These are phyloP conservation scores for Pleoardoris graminearum DNA, from an alignment of 2,329 filamentous ascomycete species.

Conservation along the genomic window DNA sequence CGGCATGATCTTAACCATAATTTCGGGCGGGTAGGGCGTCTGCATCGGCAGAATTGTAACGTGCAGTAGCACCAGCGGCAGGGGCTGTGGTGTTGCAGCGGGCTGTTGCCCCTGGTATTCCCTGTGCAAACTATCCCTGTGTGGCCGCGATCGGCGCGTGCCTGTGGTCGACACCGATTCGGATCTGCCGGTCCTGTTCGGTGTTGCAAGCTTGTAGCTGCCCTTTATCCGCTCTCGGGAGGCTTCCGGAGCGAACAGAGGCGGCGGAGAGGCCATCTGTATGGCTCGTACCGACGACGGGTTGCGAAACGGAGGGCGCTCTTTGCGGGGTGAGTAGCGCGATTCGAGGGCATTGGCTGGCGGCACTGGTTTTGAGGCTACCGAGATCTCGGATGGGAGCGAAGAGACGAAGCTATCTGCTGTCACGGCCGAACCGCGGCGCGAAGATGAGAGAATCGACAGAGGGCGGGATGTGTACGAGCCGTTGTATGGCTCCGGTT, in stretches of 20 bases:
- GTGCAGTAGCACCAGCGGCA: conserved; percentile 77
- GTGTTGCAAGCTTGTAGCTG: conserved; percentile 38
- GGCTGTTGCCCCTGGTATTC: conserved; percentile 32
- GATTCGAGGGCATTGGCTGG: conserved; percentile 33
- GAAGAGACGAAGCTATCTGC: conserved; percentile 43
- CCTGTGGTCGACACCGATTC: conserved; percentile 31
- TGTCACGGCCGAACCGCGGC: conserved; percentile 35
- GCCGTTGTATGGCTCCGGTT: conserved; percentile 35
- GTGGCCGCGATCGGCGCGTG: conserved; percentile 35
- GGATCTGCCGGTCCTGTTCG: conserved; percentile 35
- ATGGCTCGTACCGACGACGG: conserved; percentile 70
- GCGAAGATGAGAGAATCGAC: conserved; percentile 20
- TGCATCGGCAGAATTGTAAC: conserved; percentile 74
- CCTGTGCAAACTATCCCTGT: conserved; percentile 28
- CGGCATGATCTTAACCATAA: conserved; percentile 57
- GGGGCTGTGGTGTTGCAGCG: conserved; percentile 45
- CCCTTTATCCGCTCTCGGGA: conserved; percentile 37
- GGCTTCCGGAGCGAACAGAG: conserved; percentile 33
- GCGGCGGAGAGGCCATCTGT: conserved; percentile 67
- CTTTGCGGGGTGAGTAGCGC: conserved; percentile 61
- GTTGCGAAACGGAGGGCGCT: conserved; percentile 68
- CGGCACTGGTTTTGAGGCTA: conserved; percentile 37
- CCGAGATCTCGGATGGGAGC: conserved; percentile 42
- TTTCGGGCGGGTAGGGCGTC: conserved; percentile 60
- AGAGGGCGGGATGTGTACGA: conserved; percentile 37